phyloP scores from a whole-genome alignment of 2,329 filamentous ascomycete genomes.

The Rachicladosporium sp. region DNA sequence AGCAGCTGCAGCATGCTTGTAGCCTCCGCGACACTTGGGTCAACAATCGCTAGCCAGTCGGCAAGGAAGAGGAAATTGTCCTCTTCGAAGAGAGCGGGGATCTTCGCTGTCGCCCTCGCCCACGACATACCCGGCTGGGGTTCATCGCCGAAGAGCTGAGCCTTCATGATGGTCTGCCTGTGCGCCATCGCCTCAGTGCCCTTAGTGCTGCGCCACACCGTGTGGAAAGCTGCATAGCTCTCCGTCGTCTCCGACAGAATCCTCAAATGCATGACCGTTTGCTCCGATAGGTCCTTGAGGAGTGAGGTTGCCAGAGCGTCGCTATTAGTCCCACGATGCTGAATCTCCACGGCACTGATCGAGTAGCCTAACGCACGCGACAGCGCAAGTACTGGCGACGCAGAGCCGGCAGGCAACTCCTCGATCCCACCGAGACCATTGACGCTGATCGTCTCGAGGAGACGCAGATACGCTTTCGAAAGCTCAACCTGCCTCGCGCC shows the following conservation, averaged over 20 bases:
- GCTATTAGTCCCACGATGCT: constrained; percentile 64
- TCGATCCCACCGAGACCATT: constrained; percentile 31
- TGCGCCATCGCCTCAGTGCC: constrained; percentile 19
- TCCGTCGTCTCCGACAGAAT: constrained; percentile 79
- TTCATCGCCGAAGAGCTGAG: constrained; percentile 19
- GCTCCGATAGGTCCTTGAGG: constrained; percentile 71
- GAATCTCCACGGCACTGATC: constrained; percentile 79
- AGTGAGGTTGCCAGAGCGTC: constrained; percentile 56
- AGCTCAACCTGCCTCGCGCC: constrained; percentile 23
- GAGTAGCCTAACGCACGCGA: constrained; percentile 58
- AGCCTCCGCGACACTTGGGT: constrained; percentile 18
- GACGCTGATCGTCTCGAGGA: constrained; percentile 41
- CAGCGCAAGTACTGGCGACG: constrained; percentile 13
- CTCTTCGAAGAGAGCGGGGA: constrained; percentile 44
- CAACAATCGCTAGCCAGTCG: constrained; percentile 36
- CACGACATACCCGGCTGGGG: constrained; percentile 13
- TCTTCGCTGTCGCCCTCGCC: constrained; percentile 9
- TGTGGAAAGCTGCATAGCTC: constrained; percentile 67
- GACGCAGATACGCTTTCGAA: constrained; percentile 41
- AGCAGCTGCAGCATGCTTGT: constrained; percentile 64
- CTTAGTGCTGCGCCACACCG: constrained; percentile 43
- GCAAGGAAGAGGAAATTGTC: constrained; percentile 73
- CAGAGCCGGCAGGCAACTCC: constrained; percentile 7
- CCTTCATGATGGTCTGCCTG: constrained; percentile 17
- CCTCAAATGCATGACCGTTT: constrained; percentile 73